Conservation (phyloP, 345 rosid species). For the Brassica nigra region DNA sequence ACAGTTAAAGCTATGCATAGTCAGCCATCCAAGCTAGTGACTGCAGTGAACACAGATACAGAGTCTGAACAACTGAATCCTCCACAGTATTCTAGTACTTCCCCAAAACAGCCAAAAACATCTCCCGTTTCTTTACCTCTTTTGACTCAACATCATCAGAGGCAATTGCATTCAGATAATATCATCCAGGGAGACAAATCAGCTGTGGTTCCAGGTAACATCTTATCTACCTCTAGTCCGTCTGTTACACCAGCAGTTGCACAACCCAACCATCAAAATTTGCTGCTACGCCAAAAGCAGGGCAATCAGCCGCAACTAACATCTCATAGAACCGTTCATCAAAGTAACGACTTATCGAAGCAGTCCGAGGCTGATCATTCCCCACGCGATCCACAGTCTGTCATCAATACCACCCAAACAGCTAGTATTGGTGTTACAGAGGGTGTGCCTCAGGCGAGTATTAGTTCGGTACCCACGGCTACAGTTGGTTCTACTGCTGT, state of each 20-base stretch:
- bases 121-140: constrained; percentile 49
- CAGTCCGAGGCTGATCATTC: constrained; percentile 56
- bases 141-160: constrained; percentile 50
- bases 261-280: constrained; percentile 40
- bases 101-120: constrained; percentile 57
- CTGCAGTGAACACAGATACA: constrained; percentile 49
- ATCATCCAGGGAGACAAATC: constrained; percentile 53
- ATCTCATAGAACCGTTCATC: constrained; percentile 58
- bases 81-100: constrained; percentile 49
- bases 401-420: constrained; percentile 41
- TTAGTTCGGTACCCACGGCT: constrained; percentile 41
- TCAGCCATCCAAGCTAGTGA: constrained; percentile 58
- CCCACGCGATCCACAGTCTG: constrained; percentile 49
- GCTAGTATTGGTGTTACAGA: constrained; percentile 39
- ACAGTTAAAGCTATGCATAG: constrained; percentile 57
- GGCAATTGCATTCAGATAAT: constrained; percentile 66
- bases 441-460: constrained; percentile 43
- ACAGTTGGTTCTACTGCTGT: constrained; percentile 45
- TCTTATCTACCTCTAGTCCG: constrained; percentile 46
- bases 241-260: constrained; percentile 48
- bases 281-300: constrained; percentile 59
- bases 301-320: constrained; percentile 50
- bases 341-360: constrained; percentile 45
- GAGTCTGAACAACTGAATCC: constrained; percentile 58
- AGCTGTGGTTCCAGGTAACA: constrained; percentile 49